Conservation (phyloP, 2,329 filamentous ascomycete genomes). For the Alternaria sp. region DNA sequence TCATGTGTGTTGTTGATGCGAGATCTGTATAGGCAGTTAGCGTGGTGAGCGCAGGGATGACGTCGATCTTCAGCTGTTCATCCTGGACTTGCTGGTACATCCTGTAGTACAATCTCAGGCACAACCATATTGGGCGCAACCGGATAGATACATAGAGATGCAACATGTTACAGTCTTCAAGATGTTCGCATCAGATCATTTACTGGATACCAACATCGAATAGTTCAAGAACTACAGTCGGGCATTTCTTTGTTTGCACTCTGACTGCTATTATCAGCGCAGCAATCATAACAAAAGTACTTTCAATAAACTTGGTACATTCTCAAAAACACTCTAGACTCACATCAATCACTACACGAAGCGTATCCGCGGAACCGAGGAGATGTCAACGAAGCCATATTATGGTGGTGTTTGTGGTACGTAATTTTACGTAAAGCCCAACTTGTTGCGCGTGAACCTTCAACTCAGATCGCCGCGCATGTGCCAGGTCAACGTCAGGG, state of each 20-base stretch:
- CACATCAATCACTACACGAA: not conserved
- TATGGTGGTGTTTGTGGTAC: conserved; percentile 11
- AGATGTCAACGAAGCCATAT: conserved; percentile 10
- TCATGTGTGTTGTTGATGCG: not conserved
- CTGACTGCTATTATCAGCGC: not conserved
- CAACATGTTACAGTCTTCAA: not conserved
- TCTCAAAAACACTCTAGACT: not conserved
- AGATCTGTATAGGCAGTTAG: not conserved
- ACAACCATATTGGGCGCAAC: not conserved
- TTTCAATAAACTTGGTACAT: not conserved
- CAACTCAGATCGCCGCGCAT: conserved; percentile 1
- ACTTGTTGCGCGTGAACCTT: conserved; percentile 3
- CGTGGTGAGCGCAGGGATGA: not conserved
- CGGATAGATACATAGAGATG: not conserved
- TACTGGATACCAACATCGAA: not conserved
- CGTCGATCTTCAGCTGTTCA: not conserved
- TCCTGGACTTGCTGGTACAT: not conserved
- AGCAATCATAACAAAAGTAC: not conserved
- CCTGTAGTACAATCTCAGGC: not conserved
- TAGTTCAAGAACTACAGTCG: not conserved
- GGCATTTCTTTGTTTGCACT: not conserved
- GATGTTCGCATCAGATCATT: no score
- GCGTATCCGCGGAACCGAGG: conserved; percentile 16
- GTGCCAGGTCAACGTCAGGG: conserved; percentile 5
- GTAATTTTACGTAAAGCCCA: conserved; percentile 20